Conservation (phyloP, 805 yeast species). For the Starmerella riodocensis region DNA sequence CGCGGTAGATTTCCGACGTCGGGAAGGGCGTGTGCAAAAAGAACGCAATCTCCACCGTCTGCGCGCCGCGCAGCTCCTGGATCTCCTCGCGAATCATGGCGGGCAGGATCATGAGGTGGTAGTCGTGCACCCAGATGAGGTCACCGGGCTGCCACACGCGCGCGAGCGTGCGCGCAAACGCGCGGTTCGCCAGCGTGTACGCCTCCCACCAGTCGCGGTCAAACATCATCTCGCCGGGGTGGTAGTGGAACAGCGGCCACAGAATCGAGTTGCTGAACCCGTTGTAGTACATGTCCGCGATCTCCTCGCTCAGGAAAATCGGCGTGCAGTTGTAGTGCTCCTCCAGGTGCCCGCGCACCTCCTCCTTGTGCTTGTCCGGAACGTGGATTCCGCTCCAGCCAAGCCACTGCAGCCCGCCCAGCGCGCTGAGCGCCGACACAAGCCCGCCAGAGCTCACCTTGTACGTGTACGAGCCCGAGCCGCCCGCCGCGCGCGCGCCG, state of each 20-base stretch:
- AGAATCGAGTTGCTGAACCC: slow-evolving; percentile 89
- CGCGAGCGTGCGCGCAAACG: slow-evolving; percentile 65
- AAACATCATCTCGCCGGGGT: slow-evolving; percentile 97
- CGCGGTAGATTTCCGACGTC: slow-evolving; percentile 87
- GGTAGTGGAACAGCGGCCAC: slow-evolving; percentile 98
- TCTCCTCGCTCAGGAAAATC: slow-evolving; percentile 69
- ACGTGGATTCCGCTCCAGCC: slow-evolving; percentile 94
- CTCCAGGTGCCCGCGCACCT: slow-evolving; percentile 56
- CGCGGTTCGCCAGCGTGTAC: slow-evolving; percentile 78
- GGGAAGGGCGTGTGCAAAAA: slow-evolving; percentile 98
- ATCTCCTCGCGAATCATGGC: slow-evolving; percentile 63
- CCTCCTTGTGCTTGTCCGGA: slow-evolving; percentile 57
- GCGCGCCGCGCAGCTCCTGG: slow-evolving; percentile 27
- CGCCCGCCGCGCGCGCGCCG: slow-evolving; percentile 2
- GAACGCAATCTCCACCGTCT: slow-evolving; percentile 71
- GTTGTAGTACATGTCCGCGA: slow-evolving; percentile 92
- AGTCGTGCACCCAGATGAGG: slow-evolving; percentile 94
- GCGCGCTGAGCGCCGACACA: slow-evolving; percentile 88
- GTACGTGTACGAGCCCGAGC: slow-evolving; percentile 43
- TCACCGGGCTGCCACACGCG: slow-evolving; percentile 65
- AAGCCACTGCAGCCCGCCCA: slow-evolving; percentile 71
- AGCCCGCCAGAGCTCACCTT: slow-evolving; percentile 95
- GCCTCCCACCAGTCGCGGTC: slow-evolving; percentile 98
- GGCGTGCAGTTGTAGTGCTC: slow-evolving; percentile 82
- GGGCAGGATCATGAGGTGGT: slow-evolving; percentile 90